Evolutionary conservation across 2,329 filamentous ascomycete genomes (phyloP).

Genomic region (Blumeria hordei): DNA sequence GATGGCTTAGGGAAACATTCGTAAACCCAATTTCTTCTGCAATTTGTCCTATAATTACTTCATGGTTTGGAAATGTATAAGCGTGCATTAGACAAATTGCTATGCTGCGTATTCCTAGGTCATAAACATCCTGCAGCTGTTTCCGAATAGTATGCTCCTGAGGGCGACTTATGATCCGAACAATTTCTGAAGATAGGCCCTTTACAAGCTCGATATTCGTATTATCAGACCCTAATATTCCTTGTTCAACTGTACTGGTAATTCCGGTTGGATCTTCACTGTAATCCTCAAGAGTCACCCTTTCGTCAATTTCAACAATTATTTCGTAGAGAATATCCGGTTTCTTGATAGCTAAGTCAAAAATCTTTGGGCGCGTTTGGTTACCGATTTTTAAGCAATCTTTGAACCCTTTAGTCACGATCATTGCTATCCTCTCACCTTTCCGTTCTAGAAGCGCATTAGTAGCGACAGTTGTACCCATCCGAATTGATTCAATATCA

Average conservation of each 20-base stretch:
- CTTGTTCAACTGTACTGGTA: slow-evolving; percentile 27
- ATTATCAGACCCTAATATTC: slow-evolving; percentile 10
- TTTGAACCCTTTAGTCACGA: slow-evolving; percentile 70
- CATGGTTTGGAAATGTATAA: too few species aligned
- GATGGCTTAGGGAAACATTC: too few species aligned
- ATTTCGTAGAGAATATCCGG: slow-evolving; percentile 68
- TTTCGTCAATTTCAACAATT: slow-evolving; percentile 76
- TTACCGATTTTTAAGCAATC: slow-evolving; percentile 80
- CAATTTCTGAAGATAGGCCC: slow-evolving; percentile 50
- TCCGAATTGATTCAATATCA: slow-evolving; percentile 71
- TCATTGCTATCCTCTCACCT: slow-evolving; percentile 66
- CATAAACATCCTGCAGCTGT: too few species aligned
- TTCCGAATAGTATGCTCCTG: too few species aligned
- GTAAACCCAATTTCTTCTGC: too few species aligned
- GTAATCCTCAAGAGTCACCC: slow-evolving; percentile 79
- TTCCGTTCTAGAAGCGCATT: slow-evolving; percentile 80
- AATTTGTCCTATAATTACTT: too few species aligned
- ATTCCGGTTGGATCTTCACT: slow-evolving; percentile 57
- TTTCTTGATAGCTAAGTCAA: slow-evolving; percentile 68
- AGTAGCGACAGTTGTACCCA: slow-evolving; percentile 88
- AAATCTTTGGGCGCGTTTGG: slow-evolving; percentile 72
- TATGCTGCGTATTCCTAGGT: too few species aligned
- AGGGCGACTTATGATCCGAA: slow-evolving; percentile 33
- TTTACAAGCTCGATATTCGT: slow-evolving; percentile 25
- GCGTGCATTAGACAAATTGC: too few species aligned